Base-by-base conservation (phyloP, 78 protist species). In the Creolimax fragrantissima region DNA sequence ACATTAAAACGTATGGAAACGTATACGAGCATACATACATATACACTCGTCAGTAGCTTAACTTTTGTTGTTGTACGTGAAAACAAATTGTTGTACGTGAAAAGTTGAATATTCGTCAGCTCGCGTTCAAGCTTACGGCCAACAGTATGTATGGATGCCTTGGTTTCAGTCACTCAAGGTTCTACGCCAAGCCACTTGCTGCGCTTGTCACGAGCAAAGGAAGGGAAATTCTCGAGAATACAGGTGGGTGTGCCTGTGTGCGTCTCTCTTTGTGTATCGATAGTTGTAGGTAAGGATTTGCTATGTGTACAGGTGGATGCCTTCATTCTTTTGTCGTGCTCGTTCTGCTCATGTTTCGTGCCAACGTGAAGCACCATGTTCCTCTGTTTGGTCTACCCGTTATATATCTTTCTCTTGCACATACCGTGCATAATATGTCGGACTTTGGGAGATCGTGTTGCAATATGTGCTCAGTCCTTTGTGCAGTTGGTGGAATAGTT, bases 141-240 rank as follows among this genome's bases (percentile, higher is more conserved):
- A 99, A 99, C 95, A 83, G 96, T 24, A 97, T 97, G 97, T 99
- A 99, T 94, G 99, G 99, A 45, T 99, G 99, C 90, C 95, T 99
- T 24, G 99, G 99, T 41, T 98, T 98, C 91, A 3, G 85, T 3
- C 35, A 37, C 44, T 95, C 98, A 35, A 90, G 99, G n/a, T 99
- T 98, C 94, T 98, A 95, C 88, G 99, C 99, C 17, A 89, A 95
- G 42, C 97, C 98, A 2, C 74, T 99, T 7, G 99, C 99, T 6
- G 94, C 90, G 88, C 93, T 98, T 81, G 97, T 99, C 92, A 98
- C 99, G 2, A 0, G 93, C 2, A 92, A 83, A 43, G 99, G 99
- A 3, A 94, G 99, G 5, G 98, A 94, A 32, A 93, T 93, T 17
- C 96, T 98, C 43, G 92, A 95, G 90, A 39, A 83, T 3, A 93